phyloP scores from a whole-genome alignment of 140 eudicot genomes.

The Stevia rebaudiana region DNA sequence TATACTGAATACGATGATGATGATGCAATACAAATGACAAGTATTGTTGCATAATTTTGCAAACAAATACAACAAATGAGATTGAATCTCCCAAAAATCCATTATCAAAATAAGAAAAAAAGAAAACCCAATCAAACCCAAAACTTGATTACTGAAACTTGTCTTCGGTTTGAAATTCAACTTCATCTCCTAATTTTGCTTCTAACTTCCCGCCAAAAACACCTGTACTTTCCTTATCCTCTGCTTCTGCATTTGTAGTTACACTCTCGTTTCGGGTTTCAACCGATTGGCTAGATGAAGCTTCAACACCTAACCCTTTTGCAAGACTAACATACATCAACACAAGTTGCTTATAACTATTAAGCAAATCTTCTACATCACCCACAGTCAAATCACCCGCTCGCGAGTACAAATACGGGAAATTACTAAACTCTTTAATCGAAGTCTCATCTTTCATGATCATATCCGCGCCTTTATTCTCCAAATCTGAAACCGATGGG shows the following conservation, averaged over 20 bases:
- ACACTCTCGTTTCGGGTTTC: constrained; percentile 14
- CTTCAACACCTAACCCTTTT: constrained; percentile 57
- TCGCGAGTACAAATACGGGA: constrained; percentile 58
- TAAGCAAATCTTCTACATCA: constrained; percentile 66
- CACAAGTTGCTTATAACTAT: constrained; percentile 68
- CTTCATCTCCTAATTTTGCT: constrained; percentile 27
- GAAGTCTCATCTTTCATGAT: constrained; percentile 51
- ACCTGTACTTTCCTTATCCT: constrained; percentile 11
- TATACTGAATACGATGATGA: too few relatives aligned
- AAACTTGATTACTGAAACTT: constrained; percentile 16
- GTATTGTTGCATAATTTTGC: constrained; percentile 6
- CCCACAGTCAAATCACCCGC: constrained; percentile 70
- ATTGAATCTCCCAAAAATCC: constrained; percentile 10
- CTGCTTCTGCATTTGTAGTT: constrained; percentile 24
- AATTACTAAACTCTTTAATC: constrained; percentile 40
- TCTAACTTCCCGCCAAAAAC: constrained; percentile 27
- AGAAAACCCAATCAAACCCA: not conserved
- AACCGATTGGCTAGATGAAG: constrained; percentile 18
- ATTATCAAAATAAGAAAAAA: not conserved
- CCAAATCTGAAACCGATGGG: constrained; percentile 69
- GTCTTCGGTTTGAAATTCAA: constrained; percentile 25
- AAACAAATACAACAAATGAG: constrained; percentile 17
- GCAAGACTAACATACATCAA: constrained; percentile 77
- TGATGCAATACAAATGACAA: not conserved
- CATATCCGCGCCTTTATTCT: constrained; percentile 61